Conservation (phyloP, 148 eudicot genomes). For the Cornus controversa region DNA sequence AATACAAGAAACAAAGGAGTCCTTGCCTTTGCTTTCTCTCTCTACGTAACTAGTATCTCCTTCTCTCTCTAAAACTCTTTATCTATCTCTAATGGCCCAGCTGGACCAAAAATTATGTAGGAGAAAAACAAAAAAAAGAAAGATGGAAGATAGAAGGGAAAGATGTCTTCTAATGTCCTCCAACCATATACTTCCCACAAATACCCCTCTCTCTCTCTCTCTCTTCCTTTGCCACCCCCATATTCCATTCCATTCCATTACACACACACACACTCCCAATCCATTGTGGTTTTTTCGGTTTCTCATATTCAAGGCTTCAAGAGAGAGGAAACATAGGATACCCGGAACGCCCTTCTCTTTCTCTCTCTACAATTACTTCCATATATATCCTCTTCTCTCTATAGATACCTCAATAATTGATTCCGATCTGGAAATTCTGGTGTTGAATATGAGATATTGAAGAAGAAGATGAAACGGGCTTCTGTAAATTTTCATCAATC, state of each 20-base stretch:
- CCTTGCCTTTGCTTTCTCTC: not conserved
- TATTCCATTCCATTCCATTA: no score
- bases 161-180: slow-evolving; percentile 21
- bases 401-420: not conserved
- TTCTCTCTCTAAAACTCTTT: not conserved
- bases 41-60: not conserved
- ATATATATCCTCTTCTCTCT: no score
- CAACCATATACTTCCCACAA: slow-evolving; percentile 17
- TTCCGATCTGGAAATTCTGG: not conserved
- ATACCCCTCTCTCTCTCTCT: slow-evolving; percentile 2
- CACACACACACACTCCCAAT: not conserved
- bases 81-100: slow-evolving; percentile 12
- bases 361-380: not conserved
- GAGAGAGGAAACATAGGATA: not conserved
- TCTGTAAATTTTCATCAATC: slow-evolving; percentile 30
- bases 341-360: not conserved
- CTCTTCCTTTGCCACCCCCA: not conserved
- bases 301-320: slow-evolving; percentile 2
- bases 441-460: slow-evolving; percentile 19
- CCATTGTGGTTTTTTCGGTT: slow-evolving; percentile 3
- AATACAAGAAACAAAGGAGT: not conserved
- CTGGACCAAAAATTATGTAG: slow-evolving; percentile 7
- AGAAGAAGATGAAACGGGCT: slow-evolving; percentile 25
- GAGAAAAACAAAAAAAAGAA: slow-evolving; percentile 6
- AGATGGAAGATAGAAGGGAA: slow-evolving; percentile 13